Evolutionary conservation across 2,329 filamentous ascomycete species (phyloP), one percentile per base, ranked within the genome.

Genomic region (Corinectria fuckeliana): DNA sequence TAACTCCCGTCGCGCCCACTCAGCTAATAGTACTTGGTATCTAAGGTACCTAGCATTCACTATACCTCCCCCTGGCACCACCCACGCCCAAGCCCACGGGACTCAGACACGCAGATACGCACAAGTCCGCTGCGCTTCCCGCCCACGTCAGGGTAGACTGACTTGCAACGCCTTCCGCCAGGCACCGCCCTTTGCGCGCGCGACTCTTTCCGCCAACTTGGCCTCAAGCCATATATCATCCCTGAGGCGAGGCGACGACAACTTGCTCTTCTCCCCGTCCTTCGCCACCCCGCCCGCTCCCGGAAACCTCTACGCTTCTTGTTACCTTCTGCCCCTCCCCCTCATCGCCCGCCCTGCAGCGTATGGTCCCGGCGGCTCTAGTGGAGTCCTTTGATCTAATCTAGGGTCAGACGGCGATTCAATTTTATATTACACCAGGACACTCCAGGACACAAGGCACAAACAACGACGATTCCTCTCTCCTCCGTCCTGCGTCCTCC

Each of bases 161-260:
- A 59, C 49, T 45, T 59, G 53, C 56, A 50, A 59, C 44, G 39
- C 45, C 56, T 30, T 45, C 30, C 38, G 50, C 36, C 42, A 58
- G 56, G 42, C 49, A 53, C 41, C 55, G 48, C 41, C 41, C 18
- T 25, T 52, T 25, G n/a, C 13, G 32, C 34, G 41, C 55, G 32
- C 41, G 28, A 52, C 41, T 13, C 48, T 47, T 52, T 41, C 36
- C 16, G 50, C 50, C 56, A 49, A 44, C 16, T 54, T 58, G 56
- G 50, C 56, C 50, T 58, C 36, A 50, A 52, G 45, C 44, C 38
- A 21, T 30, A 7, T 21, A 20, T 34, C 28, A 23, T 50, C 38
- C n/a, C 48, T 48, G 44, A 52, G 50, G 39, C 44, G 26, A 38
- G 16, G 30, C 32, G 26, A 38, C 16, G 21, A 26, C 36, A 25